phyloP scores from a whole-genome alignment of 768 basidiomycete genomes.

The Xerocomus potaroensis region DNA sequence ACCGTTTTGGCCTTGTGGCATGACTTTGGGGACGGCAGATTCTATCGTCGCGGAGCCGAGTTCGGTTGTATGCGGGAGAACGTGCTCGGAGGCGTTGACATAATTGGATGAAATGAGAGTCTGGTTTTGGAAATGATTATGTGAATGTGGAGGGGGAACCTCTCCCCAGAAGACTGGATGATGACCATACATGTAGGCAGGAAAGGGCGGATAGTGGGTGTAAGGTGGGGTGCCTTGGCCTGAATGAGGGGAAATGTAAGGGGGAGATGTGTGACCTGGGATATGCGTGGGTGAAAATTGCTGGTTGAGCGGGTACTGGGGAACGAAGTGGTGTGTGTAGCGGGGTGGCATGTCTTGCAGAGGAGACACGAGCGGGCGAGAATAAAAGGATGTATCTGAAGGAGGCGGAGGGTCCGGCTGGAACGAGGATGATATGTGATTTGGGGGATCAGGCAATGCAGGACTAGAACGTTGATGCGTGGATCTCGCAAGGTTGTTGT shows the following conservation, averaged over 20 bases:
- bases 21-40: constrained; percentile 1
- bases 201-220: constrained; percentile 33
- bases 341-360: constrained; percentile 21
- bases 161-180: constrained; percentile 40
- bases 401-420: constrained; percentile 12
- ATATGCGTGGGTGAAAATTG: constrained; percentile 16
- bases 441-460: constrained; percentile 14
- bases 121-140: constrained; percentile 19
- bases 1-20: constrained; percentile 5
- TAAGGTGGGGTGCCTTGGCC: constrained; percentile 34
- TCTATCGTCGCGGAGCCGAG: constrained; percentile 18
- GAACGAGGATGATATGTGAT: constrained; percentile 9
- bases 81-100: constrained; percentile 12
- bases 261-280: constrained; percentile 24
- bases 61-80: constrained; percentile 8
- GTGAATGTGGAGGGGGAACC: constrained; percentile 8
- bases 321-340: constrained; percentile 12
- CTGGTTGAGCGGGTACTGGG: constrained; percentile 15
- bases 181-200: constrained; percentile 31
- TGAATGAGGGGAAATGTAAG: constrained; percentile 21
- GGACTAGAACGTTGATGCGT: constrained; percentile 18
- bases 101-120: constrained; percentile 5
- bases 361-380: constrained; percentile 16
- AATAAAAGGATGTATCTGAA: constrained; percentile 16
- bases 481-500: constrained; percentile 14